Evolutionary conservation across 371 early-diverging fungal species (phyloP), one percentile per base, ranked within the genome.

Genomic region (Mortierella sp.): DNA sequence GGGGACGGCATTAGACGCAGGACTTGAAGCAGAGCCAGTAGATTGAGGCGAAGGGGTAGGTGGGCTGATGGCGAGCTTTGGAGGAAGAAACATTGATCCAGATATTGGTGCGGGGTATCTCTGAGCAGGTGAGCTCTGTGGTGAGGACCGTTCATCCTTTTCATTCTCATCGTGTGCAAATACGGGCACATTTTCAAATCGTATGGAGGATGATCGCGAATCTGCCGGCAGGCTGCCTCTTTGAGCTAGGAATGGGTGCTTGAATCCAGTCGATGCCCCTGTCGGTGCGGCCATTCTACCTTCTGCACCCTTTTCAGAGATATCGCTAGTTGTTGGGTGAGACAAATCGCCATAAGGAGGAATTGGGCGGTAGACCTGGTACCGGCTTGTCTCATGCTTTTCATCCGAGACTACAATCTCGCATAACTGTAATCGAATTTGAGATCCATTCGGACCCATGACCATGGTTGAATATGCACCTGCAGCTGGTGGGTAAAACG

Each of bases 331-430:
- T 37, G 11, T 39, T 12, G 52, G 49, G 22, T 24, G 49, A 14
- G 64, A 18, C 22, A 45, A 30, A 10, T 66, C 68, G 49, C 77
- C 67, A 39, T 47, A 47, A 12, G 64, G 49, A 12, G 67, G 74
- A 28, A 73, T 47, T 24, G 79, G 79, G 3, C 79, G 55, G 58
- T 74, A 79, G 40, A 79, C 75, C 40, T 79, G 79, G 14, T 79
- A 79, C n/a, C 79, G 74, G 45, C 58, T 74, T 20, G 73, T 78
- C 60, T 74, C 79, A 35, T 74, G 63, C 65, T 74, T 79, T 18
- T 79, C 79, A 35, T 79, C 79, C n/a, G 79, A 70, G 14, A 79
- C 62, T 0, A 79, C 75, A 71, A 79, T 79, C 52, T 79, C 79
- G 43, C 79, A 79, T 0, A 79, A 59, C 59, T 79, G 79, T 1